Evolutionary conservation across 306 rosid species (phyloP), one percentile per base, ranked within the genome.

Genomic region (Prunus kanzakura): DNA sequence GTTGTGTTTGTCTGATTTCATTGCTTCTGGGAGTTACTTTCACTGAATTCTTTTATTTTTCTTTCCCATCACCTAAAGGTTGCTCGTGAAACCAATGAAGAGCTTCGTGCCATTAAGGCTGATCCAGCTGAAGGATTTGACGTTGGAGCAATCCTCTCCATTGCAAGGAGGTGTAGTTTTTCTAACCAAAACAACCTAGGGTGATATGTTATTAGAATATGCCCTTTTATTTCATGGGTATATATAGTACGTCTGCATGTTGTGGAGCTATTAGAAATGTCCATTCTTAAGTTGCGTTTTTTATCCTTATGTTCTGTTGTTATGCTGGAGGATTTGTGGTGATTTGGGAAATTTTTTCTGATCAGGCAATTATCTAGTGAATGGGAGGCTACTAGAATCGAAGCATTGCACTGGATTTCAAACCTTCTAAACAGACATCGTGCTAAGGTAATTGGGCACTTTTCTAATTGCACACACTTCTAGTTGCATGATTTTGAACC

Each of bases 81-180:
- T 88, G 97, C 99, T 79, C 88, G 97, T 55, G 98, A 96, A 89
- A 96, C 98, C 67, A 96, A 96, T 71, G 97, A 96, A 83, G 99
- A 91, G 86, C 96, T 96, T 76, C 97, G 91, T n/a, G 85, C 88
- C 63, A 79, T 89, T 74, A 84, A 82, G 83, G 98, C 90, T 38
- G 88, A 87, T 88, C 97, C 93, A 77, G 79, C 93, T 76, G 99
- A 92, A 84, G 93, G 89, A 5, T 96, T 96, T 81, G 89, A 96
- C 29, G 89, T 96, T 63, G 98, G 86, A 82, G 88, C 98, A 64
- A 87, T 96, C 71, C 96, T 96, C 82, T 76, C 88, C 66, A 86
- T 96, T 81, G 98, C 98, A 60, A 92, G 93, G 81, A 92, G 93
- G 99, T 96, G 18, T 71, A 65, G 71, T 83, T 74, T 79, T 80